phyloP scores from a whole-genome alignment of 495 filamentous ascomycete genomes.

The Letharia columbiana region DNA sequence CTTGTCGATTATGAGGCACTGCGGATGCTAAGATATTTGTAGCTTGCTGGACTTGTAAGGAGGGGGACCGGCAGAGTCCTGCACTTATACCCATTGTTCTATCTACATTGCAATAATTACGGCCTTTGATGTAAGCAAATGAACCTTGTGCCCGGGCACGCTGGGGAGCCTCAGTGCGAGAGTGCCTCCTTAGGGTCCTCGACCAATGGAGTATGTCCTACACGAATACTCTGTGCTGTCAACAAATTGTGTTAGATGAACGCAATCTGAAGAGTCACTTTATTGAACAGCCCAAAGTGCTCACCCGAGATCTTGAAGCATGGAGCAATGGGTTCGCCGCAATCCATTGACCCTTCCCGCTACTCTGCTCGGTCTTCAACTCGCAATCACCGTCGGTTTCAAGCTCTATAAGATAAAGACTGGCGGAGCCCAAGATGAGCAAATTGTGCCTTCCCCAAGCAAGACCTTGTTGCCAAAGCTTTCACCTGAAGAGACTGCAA shows the following conservation, averaged over 20 bases:
- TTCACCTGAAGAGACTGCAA: conserved; percentile 37
- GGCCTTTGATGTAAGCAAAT: too few relatives aligned
- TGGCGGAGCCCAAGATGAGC: background rate
- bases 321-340: conserved; percentile 16
- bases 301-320: background rate
- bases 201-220: background rate
- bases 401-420: conserved; percentile 14
- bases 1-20: background rate
- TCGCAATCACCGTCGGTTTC: conserved; percentile 1
- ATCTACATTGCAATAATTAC: too few relatives aligned
- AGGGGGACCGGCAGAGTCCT: too few relatives aligned
- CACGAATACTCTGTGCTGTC: background rate
- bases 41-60: too few relatives aligned
- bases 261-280: too few relatives aligned
- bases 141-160: too few relatives aligned
- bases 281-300: background rate
- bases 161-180: too few relatives aligned
- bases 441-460: conserved; percentile 38
- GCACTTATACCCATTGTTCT: too few relatives aligned
- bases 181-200: background rate
- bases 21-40: too few relatives aligned
- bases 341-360: background rate
- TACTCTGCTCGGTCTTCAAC: conserved; percentile 2
- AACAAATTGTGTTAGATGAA: too few relatives aligned
- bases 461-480: conserved; percentile 38